Conservation (phyloP, 1,284 basidiomycete genomes). For the Cutaneotrichosporon daszewskae region DNA sequence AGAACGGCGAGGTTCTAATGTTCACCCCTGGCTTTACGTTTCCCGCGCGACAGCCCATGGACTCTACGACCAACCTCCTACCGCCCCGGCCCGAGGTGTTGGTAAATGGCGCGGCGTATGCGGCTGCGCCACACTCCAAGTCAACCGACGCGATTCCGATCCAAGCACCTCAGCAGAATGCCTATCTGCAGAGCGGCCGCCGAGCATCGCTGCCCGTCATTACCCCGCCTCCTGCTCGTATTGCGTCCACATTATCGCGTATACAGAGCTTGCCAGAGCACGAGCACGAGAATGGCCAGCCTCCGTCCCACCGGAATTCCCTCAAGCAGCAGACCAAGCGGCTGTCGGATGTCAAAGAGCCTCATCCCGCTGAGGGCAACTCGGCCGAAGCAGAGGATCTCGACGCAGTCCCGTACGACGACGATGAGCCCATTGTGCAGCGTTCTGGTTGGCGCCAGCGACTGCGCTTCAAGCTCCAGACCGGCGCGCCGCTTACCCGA, state of each 20-base stretch:
- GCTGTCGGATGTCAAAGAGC: too few relatives aligned
- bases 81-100: slow-evolving; percentile 2
- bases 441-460: slow-evolving; percentile 10
- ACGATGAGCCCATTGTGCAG: slow-evolving; percentile 5
- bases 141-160: too few relatives aligned
- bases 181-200: neutral
- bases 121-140: too few relatives aligned
- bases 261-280: slow-evolving; percentile 43
- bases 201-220: slow-evolving; percentile 22
- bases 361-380: slow-evolving; percentile 5
- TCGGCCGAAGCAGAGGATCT: slow-evolving; percentile 2
- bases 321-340: too few relatives aligned
- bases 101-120: too few relatives aligned
- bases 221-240: slow-evolving; percentile 3
- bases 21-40: slow-evolving; percentile 31
- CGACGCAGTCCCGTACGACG: slow-evolving; percentile 7
- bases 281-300: slow-evolving; percentile 18
- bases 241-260: slow-evolving; percentile 24
- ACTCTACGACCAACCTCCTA: slow-evolving; percentile 11
- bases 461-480: slow-evolving; percentile 13
- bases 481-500: slow-evolving; percentile 8
- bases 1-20: slow-evolving; percentile 2
- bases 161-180: too few relatives aligned
- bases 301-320: neutral
- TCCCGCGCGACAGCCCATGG: slow-evolving; percentile 15